Evolutionary conservation across 2,329 filamentous ascomycete species (phyloP).

Genomic region (Pseudophaeomoniella oleicola): DNA sequence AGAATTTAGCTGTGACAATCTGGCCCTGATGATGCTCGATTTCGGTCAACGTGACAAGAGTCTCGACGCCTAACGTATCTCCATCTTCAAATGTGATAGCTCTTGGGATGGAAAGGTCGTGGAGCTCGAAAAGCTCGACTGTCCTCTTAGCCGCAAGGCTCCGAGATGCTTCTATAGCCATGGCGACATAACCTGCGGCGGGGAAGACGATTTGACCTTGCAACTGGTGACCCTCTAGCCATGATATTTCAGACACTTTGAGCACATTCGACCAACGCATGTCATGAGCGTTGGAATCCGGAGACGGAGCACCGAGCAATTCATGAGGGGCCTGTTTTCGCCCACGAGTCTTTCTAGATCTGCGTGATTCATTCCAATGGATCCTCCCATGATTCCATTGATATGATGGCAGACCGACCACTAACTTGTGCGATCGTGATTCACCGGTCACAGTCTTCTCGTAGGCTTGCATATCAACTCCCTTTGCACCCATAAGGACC

Average conservation of each 20-base stretch:
- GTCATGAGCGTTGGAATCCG: slow-evolving; percentile 11
- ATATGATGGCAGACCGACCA: slow-evolving; percentile 9
- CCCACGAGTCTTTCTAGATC: slow-evolving; percentile 1
- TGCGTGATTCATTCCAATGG: slow-evolving; percentile 11
- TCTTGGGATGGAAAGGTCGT: slow-evolving; percentile 7
- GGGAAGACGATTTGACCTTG: slow-evolving; percentile 17
- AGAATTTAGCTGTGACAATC: too few relatives aligned
- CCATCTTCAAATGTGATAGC: slow-evolving; percentile 10
- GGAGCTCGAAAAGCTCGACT: slow-evolving; percentile 8
- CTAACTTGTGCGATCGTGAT: not conserved
- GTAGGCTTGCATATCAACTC: slow-evolving; percentile 6
- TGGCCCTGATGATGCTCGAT: too few relatives aligned
- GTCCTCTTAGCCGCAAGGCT: slow-evolving; percentile 3
- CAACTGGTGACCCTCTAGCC: slow-evolving; percentile 18
- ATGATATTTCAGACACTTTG: slow-evolving; percentile 13
- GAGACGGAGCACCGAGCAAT: slow-evolving; percentile 5
- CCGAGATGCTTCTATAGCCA: slow-evolving; percentile 13
- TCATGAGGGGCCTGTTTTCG: slow-evolving; percentile 1
- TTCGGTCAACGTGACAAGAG: slow-evolving; percentile 1
- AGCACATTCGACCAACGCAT: slow-evolving; percentile 16
- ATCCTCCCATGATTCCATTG: slow-evolving; percentile 9
- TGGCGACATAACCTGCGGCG: slow-evolving; percentile 13
- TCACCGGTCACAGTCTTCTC: not conserved
- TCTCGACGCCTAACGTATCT: slow-evolving; percentile 3
- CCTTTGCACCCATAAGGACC: slow-evolving; percentile 6